A percentile compares a stretch with the other conserved stretches of the same genome.
These are phyloP conservation scores for Diplodia sapinea DNA, from an alignment of 2,329 filamentous ascomycete genomes.

Conservation along the genomic window DNA sequence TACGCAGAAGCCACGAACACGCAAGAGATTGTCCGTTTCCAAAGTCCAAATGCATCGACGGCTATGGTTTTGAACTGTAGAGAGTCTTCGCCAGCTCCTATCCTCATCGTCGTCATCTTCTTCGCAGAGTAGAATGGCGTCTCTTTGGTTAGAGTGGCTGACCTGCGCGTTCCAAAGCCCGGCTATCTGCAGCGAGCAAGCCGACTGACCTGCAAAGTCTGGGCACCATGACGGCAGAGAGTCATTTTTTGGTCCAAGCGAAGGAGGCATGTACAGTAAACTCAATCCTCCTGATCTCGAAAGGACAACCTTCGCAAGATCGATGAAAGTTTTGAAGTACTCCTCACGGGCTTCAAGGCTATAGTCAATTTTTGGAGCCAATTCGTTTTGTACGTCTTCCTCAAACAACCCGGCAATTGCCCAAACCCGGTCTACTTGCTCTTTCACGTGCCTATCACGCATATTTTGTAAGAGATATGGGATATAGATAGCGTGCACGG, in stretches of 20 bases:
- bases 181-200: not conserved
- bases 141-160: accelerated
- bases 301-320: not conserved
- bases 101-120: not conserved
- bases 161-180: too few relatives aligned
- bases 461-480: accelerated
- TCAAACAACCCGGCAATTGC: not conserved
- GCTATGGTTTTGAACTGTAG: not conserved
- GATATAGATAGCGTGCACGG: not conserved
- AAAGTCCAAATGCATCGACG: accelerated
- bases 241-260: not conserved
- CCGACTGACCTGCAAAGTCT: not conserved
- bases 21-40: not conserved
- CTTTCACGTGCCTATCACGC: not conserved
- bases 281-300: accelerated
- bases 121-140: not conserved
- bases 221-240: not conserved
- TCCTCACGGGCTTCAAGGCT: not conserved
- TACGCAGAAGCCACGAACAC: not conserved
- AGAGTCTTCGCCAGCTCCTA: accelerated
- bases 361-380: not conserved
- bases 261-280: not conserved
- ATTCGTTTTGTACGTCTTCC: not conserved
- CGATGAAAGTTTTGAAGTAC: not conserved
- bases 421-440: not conserved